Base-by-base conservation (phyloP, 345 rosid species). In the Eutrema japonicum region DNA sequence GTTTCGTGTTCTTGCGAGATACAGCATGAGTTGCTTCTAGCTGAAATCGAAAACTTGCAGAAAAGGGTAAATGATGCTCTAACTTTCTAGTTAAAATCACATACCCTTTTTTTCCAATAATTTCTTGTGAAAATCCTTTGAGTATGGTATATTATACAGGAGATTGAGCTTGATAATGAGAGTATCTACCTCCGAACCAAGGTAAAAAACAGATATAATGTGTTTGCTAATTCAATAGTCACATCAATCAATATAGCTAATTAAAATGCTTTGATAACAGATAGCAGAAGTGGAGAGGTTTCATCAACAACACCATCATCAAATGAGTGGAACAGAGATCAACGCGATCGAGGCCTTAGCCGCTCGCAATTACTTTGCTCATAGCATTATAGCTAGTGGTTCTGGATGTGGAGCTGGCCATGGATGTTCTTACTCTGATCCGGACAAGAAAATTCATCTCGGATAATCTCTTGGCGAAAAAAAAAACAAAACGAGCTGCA, bases 1-100 rank as follows among this genome's bases (percentile, higher is more conserved):
- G 12, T 45, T 36, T 49, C 70, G 54, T 48, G 66, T 42, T 5
- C 73, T 52, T 77, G 68, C 5, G 80, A 65, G 36, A 30, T 29
- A 80, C 91, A 95, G 99, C 96, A 95, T 75, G 99, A 95, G 78
- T 83, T 90, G 89, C 80, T 92, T 81, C 92, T 90, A 32, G 92
- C 88, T 58, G 99, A 95, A 79, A 95, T 92, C 45, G 99, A 95
- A 82, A 92, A 84, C 64, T 16, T 79, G 78, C 98, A 92, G 81
- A 95, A 92, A 84, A 85, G 96, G 88, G 99, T 95, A 82, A 49
- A 70, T 3, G 41, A 42, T 58, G 16, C 27, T 51, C 4, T 33
- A 43, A 41, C 4, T 37, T 53, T 40, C 48, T 45, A 53, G 46
- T 6, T 62, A 48, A 36, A 29, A 6, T 9, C 16, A 36, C 49